Evolutionary conservation across 345 rosid species (phyloP).

Genomic region (Clausena lansium): DNA sequence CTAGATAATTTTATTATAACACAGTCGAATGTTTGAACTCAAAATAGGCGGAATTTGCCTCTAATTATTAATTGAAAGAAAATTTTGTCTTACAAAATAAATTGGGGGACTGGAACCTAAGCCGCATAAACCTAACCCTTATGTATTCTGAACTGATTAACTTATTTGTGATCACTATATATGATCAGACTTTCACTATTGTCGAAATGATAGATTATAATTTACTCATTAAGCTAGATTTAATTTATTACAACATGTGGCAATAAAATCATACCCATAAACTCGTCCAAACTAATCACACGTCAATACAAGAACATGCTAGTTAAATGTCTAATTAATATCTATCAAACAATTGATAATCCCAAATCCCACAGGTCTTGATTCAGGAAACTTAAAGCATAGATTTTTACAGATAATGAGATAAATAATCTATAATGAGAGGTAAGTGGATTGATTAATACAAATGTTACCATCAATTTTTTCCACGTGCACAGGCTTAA

Average conservation of each 20-base stretch:
- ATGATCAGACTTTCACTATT: background rate
- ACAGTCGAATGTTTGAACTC: no score
- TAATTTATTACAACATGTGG: background rate
- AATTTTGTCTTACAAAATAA: no score
- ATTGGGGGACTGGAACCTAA: no score
- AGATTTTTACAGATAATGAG: background rate
- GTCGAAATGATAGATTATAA: background rate
- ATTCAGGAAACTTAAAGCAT: background rate
- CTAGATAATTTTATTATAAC: no score
- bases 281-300: background rate
- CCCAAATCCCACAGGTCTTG: constrained; percentile 9
- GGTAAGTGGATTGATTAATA: background rate
- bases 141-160: no score
- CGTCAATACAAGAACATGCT: background rate
- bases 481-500: background rate
- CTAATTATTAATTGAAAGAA: no score
- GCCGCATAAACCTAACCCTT: no score
- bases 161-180: no score
- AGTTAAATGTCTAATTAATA: background rate
- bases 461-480: background rate
- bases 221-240: background rate
- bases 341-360: background rate
- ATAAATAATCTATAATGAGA: background rate
- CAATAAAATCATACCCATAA: background rate
- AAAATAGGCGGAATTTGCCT: no score